Base-by-base conservation (phyloP, 257 asterid species). In the Primulina eburnea region DNA sequence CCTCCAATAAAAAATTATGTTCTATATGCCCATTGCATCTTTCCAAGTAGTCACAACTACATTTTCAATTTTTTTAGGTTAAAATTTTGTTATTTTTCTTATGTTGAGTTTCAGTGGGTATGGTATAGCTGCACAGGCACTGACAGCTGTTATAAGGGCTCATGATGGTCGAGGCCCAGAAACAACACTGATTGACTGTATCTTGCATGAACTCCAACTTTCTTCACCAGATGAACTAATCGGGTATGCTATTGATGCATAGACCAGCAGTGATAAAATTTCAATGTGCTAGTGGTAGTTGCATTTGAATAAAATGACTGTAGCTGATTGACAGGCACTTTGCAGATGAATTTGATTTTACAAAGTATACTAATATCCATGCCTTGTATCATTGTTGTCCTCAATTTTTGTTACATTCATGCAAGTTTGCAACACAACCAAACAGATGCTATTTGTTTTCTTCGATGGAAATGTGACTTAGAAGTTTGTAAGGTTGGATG, bases 201-300 rank as follows among this genome's bases (percentile, higher is more conserved):
- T 88, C 68, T 78, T 90, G 18, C 75, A 76, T 55, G 69, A 73
- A 62, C 86, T 90, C 35, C 60, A 80, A 30, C 92, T 88, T 71
- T 87, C 92, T 67, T 88, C 94, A 12, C 92, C 97, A 21, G 95
- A 90, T 69, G 93, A 90, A 78, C 93, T 90, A 64, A 88, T 90
- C 56, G 95, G 93, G 95, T 88, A 86, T 64, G 76, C 72, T 59
- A 43, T 76, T 70, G 30, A 20, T 55, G 68, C 75, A 29, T 65
- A 47, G 35, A 62, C 71, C 50, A 58, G 60, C 33, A 59, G 52
- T 37, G 12, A 8, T 9, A 29, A 21, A 71, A 28, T 47, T 73
- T 59, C 65, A 29, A 21, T 71, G n/a, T 69, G n/a, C 21, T 14
- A 24, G 28, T 33, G 52, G 28, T 26, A 2, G 17, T 63, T 30